These are phyloP conservation scores for Graphium sp. DNA, from an alignment of 2,329 filamentous ascomycete genomes.

Conservation along the genomic window DNA sequence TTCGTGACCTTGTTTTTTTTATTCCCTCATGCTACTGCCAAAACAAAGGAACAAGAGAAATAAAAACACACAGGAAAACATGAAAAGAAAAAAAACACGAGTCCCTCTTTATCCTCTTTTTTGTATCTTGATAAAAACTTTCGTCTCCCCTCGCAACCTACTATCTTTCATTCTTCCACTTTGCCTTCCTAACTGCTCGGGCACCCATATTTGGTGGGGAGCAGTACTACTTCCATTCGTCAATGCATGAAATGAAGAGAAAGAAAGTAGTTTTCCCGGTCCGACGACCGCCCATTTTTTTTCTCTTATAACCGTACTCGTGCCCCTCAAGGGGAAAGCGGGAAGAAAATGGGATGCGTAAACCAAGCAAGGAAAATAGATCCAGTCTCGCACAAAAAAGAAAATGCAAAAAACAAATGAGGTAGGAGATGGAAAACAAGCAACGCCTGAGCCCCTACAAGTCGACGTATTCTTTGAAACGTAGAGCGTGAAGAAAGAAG, in stretches of 20 bases:
- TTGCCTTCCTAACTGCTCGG: neutral
- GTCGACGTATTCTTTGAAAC: conserved; percentile 2
- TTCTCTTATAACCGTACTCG: too few species aligned
- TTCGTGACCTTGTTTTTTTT: neutral
- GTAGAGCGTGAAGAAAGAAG: conserved; percentile 4
- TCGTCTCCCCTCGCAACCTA: neutral
- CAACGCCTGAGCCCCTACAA: neutral
- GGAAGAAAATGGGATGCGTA: neutral
- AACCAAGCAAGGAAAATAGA: conserved; percentile 3
- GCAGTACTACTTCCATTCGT: neutral
- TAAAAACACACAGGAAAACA: conserved; percentile 1
- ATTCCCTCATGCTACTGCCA: neutral
- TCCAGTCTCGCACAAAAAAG: conserved; percentile 5
- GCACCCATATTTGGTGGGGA: neutral
- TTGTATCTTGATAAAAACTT: neutral
- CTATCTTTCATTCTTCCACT: neutral
- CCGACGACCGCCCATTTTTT: too few species aligned
- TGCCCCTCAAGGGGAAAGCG: neutral
- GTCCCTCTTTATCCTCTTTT: too few species aligned
- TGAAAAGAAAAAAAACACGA: neutral
- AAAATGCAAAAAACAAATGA: conserved; percentile 6
- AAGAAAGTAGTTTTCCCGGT: too few species aligned
- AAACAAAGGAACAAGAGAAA: neutral
- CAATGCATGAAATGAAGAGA: conserved; percentile 1
- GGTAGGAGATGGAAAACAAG: neutral